Evolutionary conservation across 441 rosid genomes (phyloP).

Genomic region (Iberis amara): DNA sequence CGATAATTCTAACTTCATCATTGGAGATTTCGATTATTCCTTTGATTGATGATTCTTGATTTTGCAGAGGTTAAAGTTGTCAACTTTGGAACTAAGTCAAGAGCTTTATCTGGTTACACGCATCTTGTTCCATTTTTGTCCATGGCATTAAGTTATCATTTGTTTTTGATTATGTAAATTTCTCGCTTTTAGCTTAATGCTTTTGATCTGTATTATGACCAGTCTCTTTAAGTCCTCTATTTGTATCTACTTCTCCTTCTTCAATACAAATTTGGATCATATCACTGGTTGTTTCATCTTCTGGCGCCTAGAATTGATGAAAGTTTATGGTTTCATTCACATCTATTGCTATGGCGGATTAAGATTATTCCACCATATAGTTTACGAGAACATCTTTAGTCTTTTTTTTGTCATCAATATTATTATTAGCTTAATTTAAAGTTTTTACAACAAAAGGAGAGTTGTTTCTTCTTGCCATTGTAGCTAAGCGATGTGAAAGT

Average conservation of each 20-base stretch:
- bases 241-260: not conserved
- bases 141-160: not conserved
- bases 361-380: no score
- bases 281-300: not conserved
- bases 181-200: not conserved
- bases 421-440: no score
- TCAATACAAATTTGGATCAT: not conserved
- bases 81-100: conserved; percentile 20
- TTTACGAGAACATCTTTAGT: no score
- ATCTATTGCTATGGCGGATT: no score
- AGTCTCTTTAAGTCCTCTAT: not conserved
- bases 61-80: conserved; percentile 25
- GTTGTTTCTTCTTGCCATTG: no score
- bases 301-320: no score
- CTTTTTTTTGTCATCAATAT: no score
- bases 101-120: conserved; percentile 7
- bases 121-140: conserved; percentile 6
- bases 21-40: not conserved
- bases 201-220: not conserved
- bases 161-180: not conserved
- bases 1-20: not conserved
- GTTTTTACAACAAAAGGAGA: no score
- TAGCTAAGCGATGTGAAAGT: no score
- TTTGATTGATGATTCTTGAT: not conserved
- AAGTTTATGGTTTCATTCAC: no score